phyloP scores from a whole-genome alignment of 208 protist genomes.

The Porcisia deanei region DNA sequence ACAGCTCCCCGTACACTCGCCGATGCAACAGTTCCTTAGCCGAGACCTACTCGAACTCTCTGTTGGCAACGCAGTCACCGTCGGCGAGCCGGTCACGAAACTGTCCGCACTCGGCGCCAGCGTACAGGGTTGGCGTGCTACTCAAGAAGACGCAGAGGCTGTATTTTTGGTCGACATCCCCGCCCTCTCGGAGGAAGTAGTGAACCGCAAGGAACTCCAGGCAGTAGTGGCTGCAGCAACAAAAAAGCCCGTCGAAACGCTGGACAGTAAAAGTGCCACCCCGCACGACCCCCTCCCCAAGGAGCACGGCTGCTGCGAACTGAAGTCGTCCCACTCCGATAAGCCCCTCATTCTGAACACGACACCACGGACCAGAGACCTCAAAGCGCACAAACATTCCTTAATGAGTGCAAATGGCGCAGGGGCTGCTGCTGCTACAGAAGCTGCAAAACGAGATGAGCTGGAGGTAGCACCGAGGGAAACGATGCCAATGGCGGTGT shows the following conservation, averaged over 20 bases:
- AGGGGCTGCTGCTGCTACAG: background rate
- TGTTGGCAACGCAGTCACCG: conserved; percentile 24
- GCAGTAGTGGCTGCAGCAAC: conserved; percentile 5
- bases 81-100: conserved; percentile 50
- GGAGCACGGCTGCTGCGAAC: background rate
- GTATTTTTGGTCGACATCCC: conserved; percentile 70
- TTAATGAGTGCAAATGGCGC: background rate
- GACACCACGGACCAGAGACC: background rate
- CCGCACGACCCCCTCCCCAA: background rate
- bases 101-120: conserved; percentile 54
- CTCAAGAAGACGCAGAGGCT: conserved; percentile 80
- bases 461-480: conserved; percentile 5
- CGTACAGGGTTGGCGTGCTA: conserved; percentile 80
- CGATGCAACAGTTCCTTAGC: conserved; percentile 22
- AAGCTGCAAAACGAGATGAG: background rate
- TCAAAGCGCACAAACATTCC: background rate
- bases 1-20: conserved; percentile 3
- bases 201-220: conserved; percentile 14
- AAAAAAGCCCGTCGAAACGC: background rate
- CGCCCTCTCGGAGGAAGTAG: conserved; percentile 28
- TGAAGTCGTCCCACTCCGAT: background rate
- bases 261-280: background rate
- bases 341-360: background rate
- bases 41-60: conserved; percentile 28
- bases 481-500: conserved; percentile 71